Percentiles rank a stretch among this genome's conserved stretches.
phyloP scores from a whole-genome alignment of 1,284 basidiomycete species.

The Trametes versicolor region DNA sequence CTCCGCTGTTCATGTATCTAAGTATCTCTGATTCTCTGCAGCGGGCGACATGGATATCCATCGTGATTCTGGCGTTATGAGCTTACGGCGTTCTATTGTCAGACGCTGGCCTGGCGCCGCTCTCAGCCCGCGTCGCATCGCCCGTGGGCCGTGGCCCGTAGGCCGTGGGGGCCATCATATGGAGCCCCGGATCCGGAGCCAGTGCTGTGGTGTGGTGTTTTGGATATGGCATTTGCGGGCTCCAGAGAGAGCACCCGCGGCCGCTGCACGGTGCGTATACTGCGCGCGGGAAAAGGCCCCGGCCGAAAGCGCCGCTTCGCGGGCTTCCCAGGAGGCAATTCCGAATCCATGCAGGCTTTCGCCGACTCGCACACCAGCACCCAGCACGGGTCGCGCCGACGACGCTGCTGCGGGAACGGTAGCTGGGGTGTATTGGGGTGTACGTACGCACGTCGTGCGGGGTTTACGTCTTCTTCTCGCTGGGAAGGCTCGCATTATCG shows the following conservation, averaged over 20 bases:
- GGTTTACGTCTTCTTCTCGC: constrained; percentile 2
- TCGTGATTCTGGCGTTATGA: background rate
- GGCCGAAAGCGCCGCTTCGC: constrained; percentile 16
- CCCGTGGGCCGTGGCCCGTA: too few relatives aligned
- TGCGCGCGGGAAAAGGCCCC: constrained; percentile 10
- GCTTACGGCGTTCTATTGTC: constrained; percentile 8
- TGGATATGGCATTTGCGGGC: too few relatives aligned
- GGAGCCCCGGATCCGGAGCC: constrained; percentile 15
- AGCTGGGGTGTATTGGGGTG: background rate
- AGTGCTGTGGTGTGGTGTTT: background rate
- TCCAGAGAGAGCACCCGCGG: background rate
- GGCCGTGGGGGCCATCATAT: constrained; percentile 10
- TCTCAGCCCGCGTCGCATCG: constrained; percentile 15
- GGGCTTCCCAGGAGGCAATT: background rate
- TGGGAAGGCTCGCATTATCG: constrained; percentile 17
- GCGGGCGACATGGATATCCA: too few relatives aligned
- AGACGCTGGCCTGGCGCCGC: constrained; percentile 2
- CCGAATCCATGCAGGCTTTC: too few relatives aligned
- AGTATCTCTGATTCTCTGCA: too few relatives aligned
- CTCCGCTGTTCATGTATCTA: background rate
- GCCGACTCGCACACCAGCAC: background rate
- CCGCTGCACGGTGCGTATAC: background rate
- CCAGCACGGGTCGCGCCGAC: background rate
- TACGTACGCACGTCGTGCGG: constrained; percentile 1
- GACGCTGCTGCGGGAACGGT: background rate